Percentiles rank a stretch among this genome's conserved stretches.
These are phyloP conservation scores for Pseudocercospora eumusae DNA, from an alignment of 2,329 filamentous ascomycete genomes.

Conservation along the genomic window DNA sequence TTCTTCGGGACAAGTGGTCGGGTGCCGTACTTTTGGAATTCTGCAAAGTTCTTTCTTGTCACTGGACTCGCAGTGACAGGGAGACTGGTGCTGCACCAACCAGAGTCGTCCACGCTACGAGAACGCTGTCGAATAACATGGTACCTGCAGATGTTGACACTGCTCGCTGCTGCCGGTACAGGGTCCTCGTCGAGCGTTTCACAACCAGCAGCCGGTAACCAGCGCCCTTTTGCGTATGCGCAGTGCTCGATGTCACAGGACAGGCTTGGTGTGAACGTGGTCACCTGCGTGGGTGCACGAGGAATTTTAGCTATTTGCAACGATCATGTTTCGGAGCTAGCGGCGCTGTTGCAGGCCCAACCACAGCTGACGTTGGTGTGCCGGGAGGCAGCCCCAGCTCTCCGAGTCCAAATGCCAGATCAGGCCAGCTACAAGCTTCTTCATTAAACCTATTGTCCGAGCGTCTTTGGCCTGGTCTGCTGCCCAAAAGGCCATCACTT, in stretches of 20 bases:
- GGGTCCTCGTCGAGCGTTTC: slow-evolving; percentile 4
- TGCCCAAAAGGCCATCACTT: slow-evolving; percentile 3
- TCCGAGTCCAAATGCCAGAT: slow-evolving; percentile 5
- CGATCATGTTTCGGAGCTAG: slow-evolving; percentile 3
- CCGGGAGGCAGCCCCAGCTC: slow-evolving; percentile 7
- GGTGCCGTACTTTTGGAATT: background rate
- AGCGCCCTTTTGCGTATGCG: background rate
- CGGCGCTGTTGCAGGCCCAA: background rate
- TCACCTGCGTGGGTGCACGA: background rate
- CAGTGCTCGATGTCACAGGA: background rate
- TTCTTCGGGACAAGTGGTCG: background rate
- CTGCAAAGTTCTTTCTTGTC: background rate
- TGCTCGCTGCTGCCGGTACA: background rate
- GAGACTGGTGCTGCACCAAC: background rate
- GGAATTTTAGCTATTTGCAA: background rate
- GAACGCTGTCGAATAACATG: background rate
- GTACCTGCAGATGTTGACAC: slow-evolving; percentile 1
- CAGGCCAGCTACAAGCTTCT: slow-evolving; percentile 8
- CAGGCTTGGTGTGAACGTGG: background rate
- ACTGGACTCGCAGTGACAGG: background rate
- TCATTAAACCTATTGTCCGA: slow-evolving; percentile 13
- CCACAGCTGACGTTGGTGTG: slow-evolving; percentile 2
- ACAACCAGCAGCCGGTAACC: slow-evolving; percentile 1
- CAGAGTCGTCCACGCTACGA: slow-evolving; percentile 4
- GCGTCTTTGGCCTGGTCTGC: slow-evolving; percentile 2